phyloP scores from a whole-genome alignment of 2,329 filamentous ascomycete genomes.

The Neocucurbitaria cava region DNA sequence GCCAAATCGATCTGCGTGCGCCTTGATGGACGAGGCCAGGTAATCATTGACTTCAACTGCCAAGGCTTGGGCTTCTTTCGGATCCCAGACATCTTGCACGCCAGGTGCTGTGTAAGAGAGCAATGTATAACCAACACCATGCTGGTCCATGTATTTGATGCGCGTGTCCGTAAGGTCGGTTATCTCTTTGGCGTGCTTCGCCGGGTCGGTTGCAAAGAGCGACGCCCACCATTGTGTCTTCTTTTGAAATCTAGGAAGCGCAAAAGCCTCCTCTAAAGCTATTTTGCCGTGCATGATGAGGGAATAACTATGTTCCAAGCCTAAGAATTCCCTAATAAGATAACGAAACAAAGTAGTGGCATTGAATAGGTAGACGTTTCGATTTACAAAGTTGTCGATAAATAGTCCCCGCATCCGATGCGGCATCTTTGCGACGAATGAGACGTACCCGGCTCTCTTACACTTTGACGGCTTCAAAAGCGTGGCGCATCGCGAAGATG shows the following conservation, averaged over 20 bases:
- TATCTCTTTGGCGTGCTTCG: slow-evolving; percentile 65
- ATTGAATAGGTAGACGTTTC: no score
- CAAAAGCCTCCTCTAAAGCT: slow-evolving; percentile 68
- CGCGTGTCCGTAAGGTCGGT: slow-evolving; percentile 54
- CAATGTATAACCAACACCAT: slow-evolving; percentile 57
- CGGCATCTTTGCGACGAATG: no score
- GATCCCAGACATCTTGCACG: slow-evolving; percentile 56
- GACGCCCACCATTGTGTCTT: slow-evolving; percentile 68
- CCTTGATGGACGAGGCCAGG: slow-evolving; percentile 53
- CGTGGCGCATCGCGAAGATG: no score
- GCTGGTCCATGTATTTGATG: slow-evolving; percentile 53
- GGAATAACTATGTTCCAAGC: no score
- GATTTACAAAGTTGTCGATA: no score
- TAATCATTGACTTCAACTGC: slow-evolving; percentile 58
- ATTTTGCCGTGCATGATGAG: slow-evolving; percentile 65
- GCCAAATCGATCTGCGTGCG: slow-evolving; percentile 52
- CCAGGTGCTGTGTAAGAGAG: slow-evolving; percentile 58
- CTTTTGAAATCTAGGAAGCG: slow-evolving; percentile 64
- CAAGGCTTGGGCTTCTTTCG: slow-evolving; percentile 52
- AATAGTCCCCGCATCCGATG: no score
- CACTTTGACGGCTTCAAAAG: no score
- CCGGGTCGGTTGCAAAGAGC: slow-evolving; percentile 65
- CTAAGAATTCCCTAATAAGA: no score
- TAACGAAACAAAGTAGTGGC: no score
- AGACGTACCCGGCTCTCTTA: no score